phyloP scores from a whole-genome alignment of 2,329 filamentous ascomycete genomes.

The Paecilomyces dactylethromorphus region DNA sequence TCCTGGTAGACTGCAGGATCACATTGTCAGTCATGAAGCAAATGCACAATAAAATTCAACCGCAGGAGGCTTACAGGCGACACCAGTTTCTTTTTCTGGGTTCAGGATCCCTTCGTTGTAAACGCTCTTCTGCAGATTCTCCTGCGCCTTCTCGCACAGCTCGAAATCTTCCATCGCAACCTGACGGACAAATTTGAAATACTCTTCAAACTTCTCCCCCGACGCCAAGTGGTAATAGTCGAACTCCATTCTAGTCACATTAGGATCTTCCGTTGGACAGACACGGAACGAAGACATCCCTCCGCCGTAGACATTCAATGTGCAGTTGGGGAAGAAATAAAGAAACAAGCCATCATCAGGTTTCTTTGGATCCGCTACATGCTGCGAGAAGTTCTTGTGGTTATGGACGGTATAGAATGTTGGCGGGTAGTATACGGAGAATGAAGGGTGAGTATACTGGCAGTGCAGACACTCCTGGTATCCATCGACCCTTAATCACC shows the following conservation, averaged over 20 bases:
- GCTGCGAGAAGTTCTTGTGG: constrained; percentile 50
- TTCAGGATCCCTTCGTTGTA: constrained; percentile 52
- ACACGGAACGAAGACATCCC: constrained; percentile 53
- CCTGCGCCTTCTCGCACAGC: constrained; percentile 51
- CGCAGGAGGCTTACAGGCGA: constrained; percentile 38
- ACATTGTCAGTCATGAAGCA: constrained; percentile 5
- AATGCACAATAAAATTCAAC: constrained; percentile 6
- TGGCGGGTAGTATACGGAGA: constrained; percentile 49
- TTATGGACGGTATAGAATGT: constrained; percentile 51
- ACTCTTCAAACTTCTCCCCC: constrained; percentile 50
- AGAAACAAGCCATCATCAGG: constrained; percentile 50
- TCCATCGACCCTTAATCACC: constrained; percentile 41
- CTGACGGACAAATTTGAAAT: constrained; percentile 51
- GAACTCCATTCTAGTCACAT: constrained; percentile 51
- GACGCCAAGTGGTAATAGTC: constrained; percentile 50
- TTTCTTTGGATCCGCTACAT: constrained; percentile 49
- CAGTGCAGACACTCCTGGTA: constrained; percentile 56
- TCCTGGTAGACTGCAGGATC: constrained; percentile 37
- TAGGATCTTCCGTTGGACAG: constrained; percentile 45
- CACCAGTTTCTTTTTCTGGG: constrained; percentile 50
- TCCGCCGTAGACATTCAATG: constrained; percentile 52
- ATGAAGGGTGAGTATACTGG: constrained; percentile 53
- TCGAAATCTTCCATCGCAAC: constrained; percentile 53
- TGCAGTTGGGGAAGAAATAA: constrained; percentile 54
- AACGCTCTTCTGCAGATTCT: constrained; percentile 47